Conservation (phyloP, 2,329 filamentous ascomycete genomes). For the Pseudogymnoascus sp. region DNA sequence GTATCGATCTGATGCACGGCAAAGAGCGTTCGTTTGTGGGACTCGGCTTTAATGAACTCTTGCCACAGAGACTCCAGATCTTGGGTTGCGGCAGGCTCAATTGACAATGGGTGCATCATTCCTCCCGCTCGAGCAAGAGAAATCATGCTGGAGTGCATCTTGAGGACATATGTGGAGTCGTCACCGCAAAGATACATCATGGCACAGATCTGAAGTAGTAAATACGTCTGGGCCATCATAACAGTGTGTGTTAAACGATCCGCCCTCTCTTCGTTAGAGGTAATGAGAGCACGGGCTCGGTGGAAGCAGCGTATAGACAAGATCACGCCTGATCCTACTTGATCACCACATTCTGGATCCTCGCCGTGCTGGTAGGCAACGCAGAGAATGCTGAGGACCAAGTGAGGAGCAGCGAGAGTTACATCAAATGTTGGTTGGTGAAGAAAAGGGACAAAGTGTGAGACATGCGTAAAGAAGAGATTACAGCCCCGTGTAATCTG, state of each 20-base stretch:
- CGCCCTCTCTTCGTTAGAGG: conserved; percentile 17
- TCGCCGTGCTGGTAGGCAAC: conserved; percentile 34
- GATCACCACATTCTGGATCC: conserved; percentile 28
- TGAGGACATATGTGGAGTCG: conserved; percentile 30
- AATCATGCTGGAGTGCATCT: conserved; percentile 36
- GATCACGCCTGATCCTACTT: conserved; percentile 22
- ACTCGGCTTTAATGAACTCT: conserved; percentile 32
- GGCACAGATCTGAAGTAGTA: conserved; percentile 35
- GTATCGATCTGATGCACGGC: conserved; percentile 38
- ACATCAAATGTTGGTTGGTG: conserved; percentile 32
- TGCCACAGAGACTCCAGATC: conserved; percentile 35
- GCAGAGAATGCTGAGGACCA: conserved; percentile 32
- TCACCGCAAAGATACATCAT: conserved; percentile 37
- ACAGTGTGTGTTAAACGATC: conserved; percentile 20
- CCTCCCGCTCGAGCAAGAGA: conserved; percentile 31
- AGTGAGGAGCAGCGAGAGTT: conserved; percentile 17
- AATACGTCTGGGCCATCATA: conserved; percentile 31
- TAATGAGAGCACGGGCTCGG: conserved; percentile 25
- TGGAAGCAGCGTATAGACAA: conserved; percentile 31
- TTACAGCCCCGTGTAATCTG: conserved; percentile 29
- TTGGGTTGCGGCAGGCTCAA: conserved; percentile 20
- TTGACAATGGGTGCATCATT: conserved; percentile 29
- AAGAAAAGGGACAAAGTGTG: conserved; percentile 33
- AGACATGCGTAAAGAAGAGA: conserved; percentile 32
- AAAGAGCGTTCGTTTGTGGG: conserved; percentile 36